These are phyloP conservation scores for Gloeopeniophorella convolvens DNA, from an alignment of 768 basidiomycete genomes.

Conservation along the genomic window DNA sequence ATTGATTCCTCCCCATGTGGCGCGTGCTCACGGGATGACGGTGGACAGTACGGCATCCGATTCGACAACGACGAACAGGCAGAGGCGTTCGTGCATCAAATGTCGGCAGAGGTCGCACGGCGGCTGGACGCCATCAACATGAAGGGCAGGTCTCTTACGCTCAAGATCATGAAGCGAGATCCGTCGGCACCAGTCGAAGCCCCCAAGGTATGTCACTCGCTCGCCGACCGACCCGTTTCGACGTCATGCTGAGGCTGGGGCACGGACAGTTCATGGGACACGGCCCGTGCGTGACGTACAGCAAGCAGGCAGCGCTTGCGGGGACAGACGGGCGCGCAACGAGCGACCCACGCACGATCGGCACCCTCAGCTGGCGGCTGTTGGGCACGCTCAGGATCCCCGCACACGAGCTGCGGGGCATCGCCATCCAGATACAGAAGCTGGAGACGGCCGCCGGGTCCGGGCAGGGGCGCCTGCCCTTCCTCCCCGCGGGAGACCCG, in stretches of 20 bases:
- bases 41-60: conserved; percentile 93
- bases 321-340: conserved; percentile 63
- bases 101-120: conserved; percentile 71
- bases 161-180: conserved; percentile 87
- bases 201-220: conserved; percentile 59
- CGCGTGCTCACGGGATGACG: too few relatives aligned
- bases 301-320: conserved; percentile 58
- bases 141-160: conserved; percentile 67
- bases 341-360: conserved; percentile 64
- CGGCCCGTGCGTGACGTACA: conserved; percentile 77
- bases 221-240: background rate
- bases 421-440: conserved; percentile 88
- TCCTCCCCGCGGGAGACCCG: conserved; percentile 32
- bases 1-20: background rate
- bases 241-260: background rate
- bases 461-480: conserved; percentile 59
- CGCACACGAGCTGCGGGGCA: conserved; percentile 81
- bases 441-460: conserved; percentile 48
- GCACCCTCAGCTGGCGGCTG: conserved; percentile 69
- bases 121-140: conserved; percentile 63
- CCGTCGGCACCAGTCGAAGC: conserved; percentile 82
- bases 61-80: conserved; percentile 81
- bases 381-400: conserved; percentile 71
- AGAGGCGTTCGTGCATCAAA: conserved; percentile 65
- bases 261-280: conserved; percentile 83